These are phyloP conservation scores for Ajuga chamaepitys DNA, from an alignment of 257 asterid species.

Conservation along the genomic window DNA sequence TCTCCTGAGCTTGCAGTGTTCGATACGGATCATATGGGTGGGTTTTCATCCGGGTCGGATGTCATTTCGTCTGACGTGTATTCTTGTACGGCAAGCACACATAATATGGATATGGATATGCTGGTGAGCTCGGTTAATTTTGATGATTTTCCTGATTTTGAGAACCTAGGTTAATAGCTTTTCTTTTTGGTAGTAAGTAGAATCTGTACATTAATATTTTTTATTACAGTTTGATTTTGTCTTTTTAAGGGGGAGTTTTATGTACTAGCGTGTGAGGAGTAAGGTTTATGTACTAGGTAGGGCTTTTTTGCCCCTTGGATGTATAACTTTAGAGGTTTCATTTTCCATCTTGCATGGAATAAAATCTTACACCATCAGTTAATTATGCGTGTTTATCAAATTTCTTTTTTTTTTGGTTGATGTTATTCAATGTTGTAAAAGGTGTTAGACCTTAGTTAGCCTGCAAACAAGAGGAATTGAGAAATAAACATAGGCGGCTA, in stretches of 20 bases:
- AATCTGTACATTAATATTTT: background rate
- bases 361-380: no score
- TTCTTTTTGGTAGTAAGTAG: background rate
- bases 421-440: no score
- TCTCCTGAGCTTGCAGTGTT: slow-evolving; percentile 7
- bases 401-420: no score
- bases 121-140: slow-evolving; percentile 12
- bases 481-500: no score
- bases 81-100: slow-evolving; percentile 32
- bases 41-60: slow-evolving; percentile 20
- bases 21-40: background rate
- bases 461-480: no score
- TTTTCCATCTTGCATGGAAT: no score
- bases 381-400: no score
- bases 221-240: no score
- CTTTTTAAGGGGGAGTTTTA: background rate
- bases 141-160: slow-evolving; percentile 14
- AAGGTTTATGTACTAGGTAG: background rate
- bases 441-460: no score
- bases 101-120: slow-evolving; percentile 10
- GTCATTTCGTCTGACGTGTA: slow-evolving; percentile 19
- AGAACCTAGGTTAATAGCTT: background rate
- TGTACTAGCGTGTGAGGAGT: background rate
- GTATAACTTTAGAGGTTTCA: background rate
- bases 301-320: background rate